Conservation (phyloP, 1,284 basidiomycete species). For the Crocinoboletus sp. region DNA sequence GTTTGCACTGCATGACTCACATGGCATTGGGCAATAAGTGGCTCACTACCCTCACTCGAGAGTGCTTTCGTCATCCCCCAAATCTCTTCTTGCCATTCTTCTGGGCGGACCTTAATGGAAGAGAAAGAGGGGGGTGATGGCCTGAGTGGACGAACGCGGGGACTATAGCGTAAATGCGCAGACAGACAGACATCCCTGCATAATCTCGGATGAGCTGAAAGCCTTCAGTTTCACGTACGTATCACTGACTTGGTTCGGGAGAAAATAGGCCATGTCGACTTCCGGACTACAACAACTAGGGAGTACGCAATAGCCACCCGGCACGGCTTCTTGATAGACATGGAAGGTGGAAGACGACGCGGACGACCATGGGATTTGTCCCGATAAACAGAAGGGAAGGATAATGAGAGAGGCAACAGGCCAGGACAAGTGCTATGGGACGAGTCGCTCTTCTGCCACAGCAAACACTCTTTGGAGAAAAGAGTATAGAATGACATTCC, state of each 20-base stretch:
- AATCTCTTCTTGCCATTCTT: constrained; percentile 57
- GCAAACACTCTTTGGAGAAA: constrained; percentile 29
- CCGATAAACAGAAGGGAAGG: constrained; percentile 44
- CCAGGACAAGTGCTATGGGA: constrained; percentile 36
- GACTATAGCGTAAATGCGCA: constrained; percentile 41
- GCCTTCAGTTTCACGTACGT: constrained; percentile 3
- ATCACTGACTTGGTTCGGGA: constrained; percentile 20
- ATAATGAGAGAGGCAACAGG: constrained; percentile 44
- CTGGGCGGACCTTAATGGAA: constrained; percentile 49
- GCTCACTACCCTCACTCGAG: constrained; percentile 20
- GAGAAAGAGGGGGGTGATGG: constrained; percentile 44
- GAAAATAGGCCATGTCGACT: constrained; percentile 34
- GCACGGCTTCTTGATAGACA: constrained; percentile 31
- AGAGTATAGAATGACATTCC: constrained; percentile 34
- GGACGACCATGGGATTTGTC: constrained; percentile 26
- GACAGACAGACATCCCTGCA: constrained; percentile 32
- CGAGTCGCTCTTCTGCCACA: constrained; percentile 40
- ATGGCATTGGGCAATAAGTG: constrained; percentile 39
- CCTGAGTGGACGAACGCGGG: constrained; percentile 48
- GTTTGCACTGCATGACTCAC: constrained; percentile 33
- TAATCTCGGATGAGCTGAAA: constrained; percentile 25
- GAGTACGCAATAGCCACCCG: constrained; percentile 40
- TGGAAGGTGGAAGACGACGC: constrained; percentile 50
- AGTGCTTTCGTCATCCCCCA: constrained; percentile 37
- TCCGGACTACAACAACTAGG: constrained; percentile 42